A percentile compares a stretch with the other conserved stretches of the same genome.
These are phyloP conservation scores for Ceratocystis albifundus DNA, from an alignment of 2,329 filamentous ascomycete species.

Conservation along the genomic window DNA sequence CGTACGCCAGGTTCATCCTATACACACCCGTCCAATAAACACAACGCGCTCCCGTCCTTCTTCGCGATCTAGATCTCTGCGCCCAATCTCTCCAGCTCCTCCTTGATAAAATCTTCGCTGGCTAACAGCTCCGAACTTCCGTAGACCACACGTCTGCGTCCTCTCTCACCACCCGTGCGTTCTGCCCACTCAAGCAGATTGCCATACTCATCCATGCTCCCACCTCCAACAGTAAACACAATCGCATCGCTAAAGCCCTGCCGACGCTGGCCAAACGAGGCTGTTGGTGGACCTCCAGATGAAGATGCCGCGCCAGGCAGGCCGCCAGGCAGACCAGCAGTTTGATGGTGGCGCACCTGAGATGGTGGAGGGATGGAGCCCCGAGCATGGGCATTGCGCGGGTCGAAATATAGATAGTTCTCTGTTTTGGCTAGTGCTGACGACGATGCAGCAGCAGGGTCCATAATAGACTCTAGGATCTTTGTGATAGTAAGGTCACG, in stretches of 20 bases:
- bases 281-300: slow-evolving; percentile 52
- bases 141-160: slow-evolving; percentile 74
- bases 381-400: slow-evolving; percentile 79
- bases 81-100: slow-evolving; percentile 53
- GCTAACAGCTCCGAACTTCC: slow-evolving; percentile 78
- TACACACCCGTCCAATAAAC: not conserved
- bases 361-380: slow-evolving; percentile 81
- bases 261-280: slow-evolving; percentile 79
- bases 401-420: slow-evolving; percentile 94
- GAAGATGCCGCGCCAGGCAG: slow-evolving; percentile 39
- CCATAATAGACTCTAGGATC: slow-evolving; percentile 97
- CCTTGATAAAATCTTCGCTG: slow-evolving; percentile 52
- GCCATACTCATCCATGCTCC: slow-evolving; percentile 97
- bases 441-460: slow-evolving; percentile 76
- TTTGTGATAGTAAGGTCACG: slow-evolving; percentile 94
- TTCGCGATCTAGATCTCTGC: slow-evolving; percentile 36
- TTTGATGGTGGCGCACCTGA: slow-evolving; percentile 39
- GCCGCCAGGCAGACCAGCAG: slow-evolving; percentile 37
- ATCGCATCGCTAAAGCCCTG: slow-evolving; percentile 85
- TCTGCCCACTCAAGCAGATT: slow-evolving; percentile 94
- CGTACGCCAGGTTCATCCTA: not conserved
- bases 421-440: slow-evolving; percentile 94
- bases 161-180: slow-evolving; percentile 54
- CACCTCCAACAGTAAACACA: slow-evolving; percentile 90
- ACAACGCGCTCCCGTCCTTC: not conserved